A percentile compares a stretch with the other conserved stretches of the same genome.
Evolutionary conservation across 441 rosid genomes (phyloP).

Genomic region (Viola pubescens): DNA sequence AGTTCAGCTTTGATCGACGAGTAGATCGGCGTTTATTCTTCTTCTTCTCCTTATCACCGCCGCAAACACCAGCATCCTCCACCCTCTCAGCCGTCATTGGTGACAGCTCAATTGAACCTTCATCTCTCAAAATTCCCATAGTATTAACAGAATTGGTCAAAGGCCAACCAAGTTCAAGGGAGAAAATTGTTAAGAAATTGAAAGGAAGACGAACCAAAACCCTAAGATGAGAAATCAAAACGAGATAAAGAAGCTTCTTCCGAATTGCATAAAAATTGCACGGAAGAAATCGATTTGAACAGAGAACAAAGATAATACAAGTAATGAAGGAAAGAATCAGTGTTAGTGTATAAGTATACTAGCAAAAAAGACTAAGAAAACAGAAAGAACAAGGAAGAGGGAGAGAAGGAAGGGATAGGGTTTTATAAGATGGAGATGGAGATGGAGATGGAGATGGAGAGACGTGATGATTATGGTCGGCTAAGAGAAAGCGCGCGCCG

Average conservation of each 20-base stretch:
- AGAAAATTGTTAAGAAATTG: neutral
- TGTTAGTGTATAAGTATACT: neutral
- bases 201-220: neutral
- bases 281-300: slow-evolving; percentile 5
- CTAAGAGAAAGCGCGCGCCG: slow-evolving; percentile 61
- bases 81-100: slow-evolving; percentile 31
- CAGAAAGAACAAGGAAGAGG: slow-evolving; percentile 1
- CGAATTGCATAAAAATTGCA: slow-evolving; percentile 38
- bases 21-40: slow-evolving; percentile 53
- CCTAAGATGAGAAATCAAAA: slow-evolving; percentile 15
- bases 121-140: slow-evolving; percentile 22
- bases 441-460: slow-evolving; percentile 15
- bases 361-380: neutral
- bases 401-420: neutral
- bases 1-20: slow-evolving; percentile 62
- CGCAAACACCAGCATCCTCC: slow-evolving; percentile 35
- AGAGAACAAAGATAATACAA: no score
- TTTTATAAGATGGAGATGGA: slow-evolving; percentile 13
- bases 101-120: slow-evolving; percentile 31
- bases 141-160: no score
- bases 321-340: neutral
- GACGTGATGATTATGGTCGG: slow-evolving; percentile 57
- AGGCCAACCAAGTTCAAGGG: neutral
- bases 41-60: slow-evolving; percentile 45
- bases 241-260: slow-evolving; percentile 31